A percentile compares a stretch with the other conserved stretches of the same genome.
phyloP scores from a whole-genome alignment of 768 basidiomycete species.

The Psilocybe cyanescens region DNA sequence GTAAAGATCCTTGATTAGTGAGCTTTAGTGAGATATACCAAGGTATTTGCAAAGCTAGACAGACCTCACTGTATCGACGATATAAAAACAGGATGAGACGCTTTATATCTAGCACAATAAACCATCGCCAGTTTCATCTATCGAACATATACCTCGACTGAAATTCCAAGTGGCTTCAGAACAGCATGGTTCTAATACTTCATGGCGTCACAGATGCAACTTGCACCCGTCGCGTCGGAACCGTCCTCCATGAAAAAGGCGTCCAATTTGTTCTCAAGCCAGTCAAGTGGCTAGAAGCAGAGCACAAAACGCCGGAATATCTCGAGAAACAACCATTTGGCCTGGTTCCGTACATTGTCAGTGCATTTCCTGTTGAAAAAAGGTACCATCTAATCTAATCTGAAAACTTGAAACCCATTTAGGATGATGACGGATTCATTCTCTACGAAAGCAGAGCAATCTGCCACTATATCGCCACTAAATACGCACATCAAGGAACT shows the following conservation, averaged over 20 bases:
- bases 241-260: conserved; percentile 55
- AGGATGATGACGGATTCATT: conserved; percentile 60
- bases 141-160: too few relatives aligned
- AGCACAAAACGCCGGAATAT: conserved; percentile 50
- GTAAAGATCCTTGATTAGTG: too few relatives aligned
- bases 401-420: too few relatives aligned
- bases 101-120: too few relatives aligned
- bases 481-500: conserved; percentile 48
- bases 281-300: conserved; percentile 44
- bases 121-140: too few relatives aligned
- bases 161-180: too few relatives aligned
- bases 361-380: conserved; percentile 6
- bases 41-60: too few relatives aligned
- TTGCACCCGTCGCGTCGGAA: conserved; percentile 54
- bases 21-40: too few relatives aligned
- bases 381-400: too few relatives aligned
- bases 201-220: conserved; percentile 41
- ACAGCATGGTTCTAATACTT: conserved; percentile 46
- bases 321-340: conserved; percentile 64
- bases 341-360: conserved; percentile 58
- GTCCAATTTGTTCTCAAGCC: conserved; percentile 55
- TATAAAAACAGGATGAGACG: too few relatives aligned
- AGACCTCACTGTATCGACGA: too few relatives aligned
- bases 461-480: conserved; percentile 54
- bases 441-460: conserved; percentile 67